These are phyloP conservation scores for Endocladia muricata DNA, from an alignment of 31 red algal genomes.

Conservation along the genomic window DNA sequence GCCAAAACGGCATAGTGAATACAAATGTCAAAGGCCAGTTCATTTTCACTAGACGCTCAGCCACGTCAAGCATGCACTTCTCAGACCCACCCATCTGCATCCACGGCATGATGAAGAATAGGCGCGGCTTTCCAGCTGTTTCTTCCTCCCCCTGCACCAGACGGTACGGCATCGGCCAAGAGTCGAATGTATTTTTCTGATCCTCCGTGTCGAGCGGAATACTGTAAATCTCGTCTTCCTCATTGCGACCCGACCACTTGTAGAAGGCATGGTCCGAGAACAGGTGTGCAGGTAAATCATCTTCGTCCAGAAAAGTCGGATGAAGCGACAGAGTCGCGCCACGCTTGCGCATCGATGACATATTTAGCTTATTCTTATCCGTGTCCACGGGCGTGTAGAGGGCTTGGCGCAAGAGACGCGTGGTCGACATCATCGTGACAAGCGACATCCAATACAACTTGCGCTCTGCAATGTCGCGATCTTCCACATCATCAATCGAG, in stretches of 20 bases:
- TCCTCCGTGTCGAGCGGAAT: slow-evolving; percentile 16
- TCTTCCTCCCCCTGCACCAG: neutral
- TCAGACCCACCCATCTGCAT: slow-evolving; percentile 81
- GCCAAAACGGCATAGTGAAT: slow-evolving; percentile 76
- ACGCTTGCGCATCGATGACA: neutral
- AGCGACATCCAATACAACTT: neutral
- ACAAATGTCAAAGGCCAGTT: slow-evolving; percentile 66
- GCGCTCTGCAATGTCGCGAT: neutral
- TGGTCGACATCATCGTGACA: neutral
- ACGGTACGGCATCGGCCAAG: slow-evolving; percentile 55
- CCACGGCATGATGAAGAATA: slow-evolving; percentile 76
- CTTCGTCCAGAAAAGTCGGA: neutral
- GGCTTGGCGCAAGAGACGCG: slow-evolving; percentile 17
- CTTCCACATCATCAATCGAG: too few relatives aligned
- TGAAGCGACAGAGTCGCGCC: slow-evolving; percentile 8
- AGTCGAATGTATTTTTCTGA: slow-evolving; percentile 42
- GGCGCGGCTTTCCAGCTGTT: slow-evolving; percentile 16
- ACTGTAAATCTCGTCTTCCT: slow-evolving; percentile 56
- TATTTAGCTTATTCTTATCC: neutral
- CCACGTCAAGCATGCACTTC: slow-evolving; percentile 64
- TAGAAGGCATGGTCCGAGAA: slow-evolving; percentile 57
- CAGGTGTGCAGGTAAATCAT: slow-evolving; percentile 41
- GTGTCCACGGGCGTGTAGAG: slow-evolving; percentile 21
- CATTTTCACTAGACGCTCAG: slow-evolving; percentile 39
- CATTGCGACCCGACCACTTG: slow-evolving; percentile 50